A percentile compares a stretch with the other conserved stretches of the same genome.
Evolutionary conservation across 768 basidiomycete species (phyloP).

Genomic region (Rhodosporidiobolus sp.): DNA sequence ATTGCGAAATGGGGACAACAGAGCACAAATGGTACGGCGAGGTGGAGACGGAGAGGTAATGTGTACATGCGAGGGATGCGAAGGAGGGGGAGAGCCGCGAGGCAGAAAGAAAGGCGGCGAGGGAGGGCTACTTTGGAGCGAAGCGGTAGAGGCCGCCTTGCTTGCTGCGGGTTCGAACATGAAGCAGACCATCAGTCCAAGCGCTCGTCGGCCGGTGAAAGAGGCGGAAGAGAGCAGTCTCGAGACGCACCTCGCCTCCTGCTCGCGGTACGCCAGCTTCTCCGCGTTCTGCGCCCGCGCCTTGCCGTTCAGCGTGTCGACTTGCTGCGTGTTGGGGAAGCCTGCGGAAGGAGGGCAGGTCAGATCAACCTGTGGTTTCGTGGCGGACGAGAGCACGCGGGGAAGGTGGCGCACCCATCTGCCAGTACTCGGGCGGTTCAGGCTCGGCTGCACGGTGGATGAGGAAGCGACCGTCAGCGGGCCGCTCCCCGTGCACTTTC

Average conservation of each 20-base stretch:
- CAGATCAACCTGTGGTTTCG: background rate
- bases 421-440: constrained; percentile 81
- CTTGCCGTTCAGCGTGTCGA: constrained; percentile 66
- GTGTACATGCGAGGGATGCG: too few relatives aligned
- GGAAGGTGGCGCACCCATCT: constrained; percentile 8
- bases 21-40: too few relatives aligned
- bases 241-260: constrained; percentile 57
- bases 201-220: too few relatives aligned
- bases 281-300: constrained; percentile 69
- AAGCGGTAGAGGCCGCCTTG: too few relatives aligned
- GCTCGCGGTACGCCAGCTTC: constrained; percentile 56
- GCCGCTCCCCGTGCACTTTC: too few relatives aligned
- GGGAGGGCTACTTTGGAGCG: too few relatives aligned
- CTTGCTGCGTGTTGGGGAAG: constrained; percentile 82
- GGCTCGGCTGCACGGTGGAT: constrained; percentile 64
- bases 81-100: too few relatives aligned
- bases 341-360: constrained; percentile 58
- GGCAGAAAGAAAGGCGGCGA: too few relatives aligned
- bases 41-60: too few relatives aligned
- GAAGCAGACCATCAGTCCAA: too few relatives aligned
- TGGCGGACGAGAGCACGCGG: background rate
- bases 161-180: too few relatives aligned
- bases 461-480: constrained; percentile 50
- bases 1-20: too few relatives aligned
- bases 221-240: background rate